Base-by-base conservation (phyloP, 169 alveolate genomes). In the Plasmodium vinckei region DNA sequence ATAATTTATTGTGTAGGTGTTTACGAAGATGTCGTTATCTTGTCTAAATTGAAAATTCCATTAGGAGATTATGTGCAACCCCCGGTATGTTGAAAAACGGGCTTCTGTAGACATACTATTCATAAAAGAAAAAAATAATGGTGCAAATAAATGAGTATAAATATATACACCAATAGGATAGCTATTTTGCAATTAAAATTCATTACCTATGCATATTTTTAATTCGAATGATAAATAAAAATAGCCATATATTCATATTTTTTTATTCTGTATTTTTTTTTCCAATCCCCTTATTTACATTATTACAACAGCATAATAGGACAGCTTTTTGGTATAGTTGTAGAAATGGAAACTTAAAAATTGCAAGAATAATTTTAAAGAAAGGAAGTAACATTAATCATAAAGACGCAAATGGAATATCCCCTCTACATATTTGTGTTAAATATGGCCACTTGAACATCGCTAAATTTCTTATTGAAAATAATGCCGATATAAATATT, bases 351-450 rank as follows among this genome's bases (percentile, higher is more conserved):
- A 75, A 47, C 57, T 56, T 75, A 75, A 75, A 75, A 57, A 75
- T 75, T 51, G 88, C 88, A 9, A 75, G 67, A 42, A 63, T 75
- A 75, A 75, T 75, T 75, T 75, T 75, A 44, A 75, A 75, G 56
- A 75, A 75, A 27, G 88, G 88, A 42, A 75, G 88, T 63, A 75
- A 75, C 61, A 75, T 75, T 51, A 75, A 75, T 75, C 88, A 75
- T 75, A 75, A 64, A 44, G 88, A 75, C 56, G 49, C 67, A 13
- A 75, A 75, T 17, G 88, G 88, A 10, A 75, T 75, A 27, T 63
- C 88, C 9, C 88, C 88, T 9, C 63, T 75, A n/a, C 88, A 75
- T 75, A 75, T 75, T n/a, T 46, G 88, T 56, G 73, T 49, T 15
- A 75, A 75, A 64, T 64, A 57, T 63, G 88, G 88, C 12, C 88